Evolutionary conservation across 2,329 filamentous ascomycete species (phyloP), one percentile per base, ranked within the genome.

Genomic region (Ophiosphaerella korrae): DNA sequence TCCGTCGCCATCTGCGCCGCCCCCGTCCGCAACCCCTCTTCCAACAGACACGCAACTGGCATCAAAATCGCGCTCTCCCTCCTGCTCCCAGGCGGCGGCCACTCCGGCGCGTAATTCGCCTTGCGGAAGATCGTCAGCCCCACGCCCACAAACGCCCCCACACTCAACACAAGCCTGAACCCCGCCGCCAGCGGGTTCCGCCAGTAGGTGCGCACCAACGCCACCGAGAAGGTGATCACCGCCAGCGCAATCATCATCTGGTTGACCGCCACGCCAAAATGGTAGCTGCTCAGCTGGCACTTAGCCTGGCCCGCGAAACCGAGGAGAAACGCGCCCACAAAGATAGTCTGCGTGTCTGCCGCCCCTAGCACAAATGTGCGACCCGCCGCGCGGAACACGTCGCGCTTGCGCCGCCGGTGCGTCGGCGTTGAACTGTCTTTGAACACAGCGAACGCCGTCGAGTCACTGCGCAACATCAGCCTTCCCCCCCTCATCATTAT

Each of bases 221-320:
- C 44, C 16, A 47, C 44, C 3, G 44, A 47, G 14, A 47, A 47
- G 5, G 44, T 47, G n/a, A 47, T 47, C 11, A 41, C 44, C 3
- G 44, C 32, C 7, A 47, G 21, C 5, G 44, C 44, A 16, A 47
- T 41, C 44, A 47, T 47, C 44, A 47, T 47, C 18, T 47, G 44
- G 31, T 47, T 40, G 44, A 41, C 29, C 16, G 44, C 44, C 3
- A 47, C 44, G 11, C 36, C 40, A 18, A 47, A 47, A 12, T 47
- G 44, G 13, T 47, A 47, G 37, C 44, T 47, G 8, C 36, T 47
- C 7, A 47, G 18, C 11, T 23, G 44, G 36, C 44, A 47, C 18
- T 47, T 47, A 16, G 26, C 40, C 16, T 47, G 44, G 9, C 36
- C 44, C n/a, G 44, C 44, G 37, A 47, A 47, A 1, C 36, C 29